Conservation (phyloP, 495 filamentous ascomycete genomes). For the Penicillium turbatum region DNA sequence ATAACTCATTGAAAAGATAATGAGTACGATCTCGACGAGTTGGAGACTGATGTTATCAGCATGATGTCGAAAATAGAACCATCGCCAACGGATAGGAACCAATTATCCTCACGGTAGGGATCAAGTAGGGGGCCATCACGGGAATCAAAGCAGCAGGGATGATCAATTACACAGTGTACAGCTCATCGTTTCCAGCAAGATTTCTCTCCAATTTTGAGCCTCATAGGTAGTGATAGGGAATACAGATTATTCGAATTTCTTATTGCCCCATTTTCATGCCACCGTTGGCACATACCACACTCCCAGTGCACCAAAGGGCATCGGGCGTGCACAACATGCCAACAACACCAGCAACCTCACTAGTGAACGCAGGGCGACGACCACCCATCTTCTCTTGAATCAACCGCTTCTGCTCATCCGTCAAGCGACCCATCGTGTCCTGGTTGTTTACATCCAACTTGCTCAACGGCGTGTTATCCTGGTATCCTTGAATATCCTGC, state of each 20-base stretch:
- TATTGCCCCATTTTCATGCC: constrained; percentile 52
- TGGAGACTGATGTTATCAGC: too few relatives aligned
- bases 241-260: neutral
- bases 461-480: constrained; percentile 64
- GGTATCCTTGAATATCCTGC: constrained; percentile 53
- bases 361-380: constrained; percentile 58
- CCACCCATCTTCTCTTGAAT: constrained; percentile 63
- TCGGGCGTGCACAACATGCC: constrained; percentile 78
- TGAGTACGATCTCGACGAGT: too few relatives aligned
- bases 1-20: too few relatives aligned
- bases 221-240: too few relatives aligned
- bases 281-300: constrained; percentile 83
- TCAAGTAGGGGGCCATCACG: too few relatives aligned
- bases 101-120: too few relatives aligned
- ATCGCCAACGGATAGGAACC: too few relatives aligned
- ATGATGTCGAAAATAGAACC: too few relatives aligned
- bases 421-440: constrained; percentile 47
- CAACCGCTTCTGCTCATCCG: constrained; percentile 55
- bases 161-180: neutral
- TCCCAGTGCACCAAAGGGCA: constrained; percentile 75
- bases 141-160: too few relatives aligned
- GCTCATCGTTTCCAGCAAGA: neutral
- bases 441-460: constrained; percentile 40
- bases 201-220: too few relatives aligned
- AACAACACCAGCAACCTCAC: constrained; percentile 80